These are phyloP conservation scores for Coemansia sp. DNA, from an alignment of 192 early-diverging fungal species.

Conservation along the genomic window DNA sequence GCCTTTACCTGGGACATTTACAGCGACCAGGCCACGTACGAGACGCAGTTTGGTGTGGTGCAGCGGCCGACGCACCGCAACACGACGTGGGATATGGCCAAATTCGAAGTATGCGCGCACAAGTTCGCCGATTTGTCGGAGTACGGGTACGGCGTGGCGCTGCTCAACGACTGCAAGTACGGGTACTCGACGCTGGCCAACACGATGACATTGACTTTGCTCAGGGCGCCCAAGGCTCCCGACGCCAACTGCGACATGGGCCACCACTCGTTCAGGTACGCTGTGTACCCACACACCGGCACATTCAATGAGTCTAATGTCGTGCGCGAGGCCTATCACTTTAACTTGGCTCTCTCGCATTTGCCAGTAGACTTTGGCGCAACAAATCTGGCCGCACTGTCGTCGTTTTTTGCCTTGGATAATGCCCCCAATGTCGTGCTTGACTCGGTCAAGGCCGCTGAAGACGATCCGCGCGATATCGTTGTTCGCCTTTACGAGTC, in stretches of 20 bases:
- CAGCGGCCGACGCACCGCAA: constrained; percentile 96
- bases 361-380: constrained; percentile 34
- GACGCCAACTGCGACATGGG: constrained; percentile 66
- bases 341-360: constrained; percentile 79
- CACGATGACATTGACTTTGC: constrained; percentile 78
- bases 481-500: constrained; percentile 90
- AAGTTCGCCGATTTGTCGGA: constrained; percentile 98
- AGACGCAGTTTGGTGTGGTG: constrained; percentile 92
- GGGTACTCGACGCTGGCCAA: constrained; percentile 86
- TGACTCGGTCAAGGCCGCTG: constrained; percentile 90
- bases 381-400: background rate
- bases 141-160: constrained; percentile 90
- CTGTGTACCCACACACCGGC: constrained; percentile 86
- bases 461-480: constrained; percentile 69
- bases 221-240: constrained; percentile 86
- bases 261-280: constrained; percentile 84
- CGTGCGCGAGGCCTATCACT: constrained; percentile 85
- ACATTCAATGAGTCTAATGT: constrained; percentile 82
- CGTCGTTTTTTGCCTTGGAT: constrained; percentile 19
- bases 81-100: constrained; percentile 84
- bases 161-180: constrained; percentile 97
- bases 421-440: constrained; percentile 75
- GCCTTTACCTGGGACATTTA: constrained; percentile 88
- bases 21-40: constrained; percentile 88
- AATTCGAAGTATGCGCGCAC: constrained; percentile 97